Evolutionary conservation across 164 flowering plant genomes (phyloP), one percentile per base, ranked within the genome.

Genomic region (Saururus chinensis): DNA sequence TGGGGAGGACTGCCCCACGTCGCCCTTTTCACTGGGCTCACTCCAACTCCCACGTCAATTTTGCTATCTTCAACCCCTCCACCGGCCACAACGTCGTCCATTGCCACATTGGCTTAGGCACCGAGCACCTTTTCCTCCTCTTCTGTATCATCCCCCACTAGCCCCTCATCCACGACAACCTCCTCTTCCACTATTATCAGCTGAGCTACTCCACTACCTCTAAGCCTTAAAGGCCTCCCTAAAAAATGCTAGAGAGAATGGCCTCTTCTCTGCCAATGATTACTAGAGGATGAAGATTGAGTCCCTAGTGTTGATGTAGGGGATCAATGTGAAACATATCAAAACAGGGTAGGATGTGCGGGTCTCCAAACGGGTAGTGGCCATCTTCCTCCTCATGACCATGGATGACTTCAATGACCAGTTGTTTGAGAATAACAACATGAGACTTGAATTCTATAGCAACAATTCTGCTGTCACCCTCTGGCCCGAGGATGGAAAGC

Each of bases 401-500:
- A 83, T 92, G 64, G 98, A 89, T 0, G 98, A 92, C 76, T 89
- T 86, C 76, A 87, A 92, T 76, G 98, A 92, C 61, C 60, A 19
- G 0, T 51, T 92, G 65, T 88, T 88, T 61, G 85, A 82, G 0
- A 92, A 89, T 54, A 21, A 57, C 0, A 64, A 92, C 51, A 96
- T 96, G 0, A 67, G 80, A 26, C 77, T 86, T 5, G 82, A 88
- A 64, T 92, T 83, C 53, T 14, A 75, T 9, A 96, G 96, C n/a
- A 83, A 82, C 61, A 74, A 77, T 37, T 40, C 23, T 9, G n/a
- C 40, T 17, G 37, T 53, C 0, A 74, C 81, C 20, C 62, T 92
- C 51, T 92, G 98, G 96, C 98, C 98, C 0, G 98, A 92, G 0
- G 82, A 84, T 56, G 96, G 98, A 0, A 92, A 86, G 74, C 96